Percentiles rank a stretch among this genome's conserved stretches.
These are phyloP conservation scores for Cyathus pygmaeus DNA, from an alignment of 1,284 basidiomycete genomes.

Conservation along the genomic window DNA sequence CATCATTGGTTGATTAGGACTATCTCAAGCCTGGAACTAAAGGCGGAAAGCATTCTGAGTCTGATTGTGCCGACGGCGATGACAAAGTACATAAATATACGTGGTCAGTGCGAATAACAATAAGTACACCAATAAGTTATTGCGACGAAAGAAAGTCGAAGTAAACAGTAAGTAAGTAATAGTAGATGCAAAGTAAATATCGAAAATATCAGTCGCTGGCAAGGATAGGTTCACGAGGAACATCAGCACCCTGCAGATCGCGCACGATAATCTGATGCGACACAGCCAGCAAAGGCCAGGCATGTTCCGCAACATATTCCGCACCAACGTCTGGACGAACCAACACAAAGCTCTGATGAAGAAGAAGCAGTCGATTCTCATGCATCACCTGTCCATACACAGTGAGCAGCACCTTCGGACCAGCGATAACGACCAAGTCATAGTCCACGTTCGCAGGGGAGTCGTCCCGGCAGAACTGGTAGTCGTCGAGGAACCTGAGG, in stretches of 20 bases:
- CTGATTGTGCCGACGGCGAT: no score
- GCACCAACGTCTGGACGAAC: not conserved
- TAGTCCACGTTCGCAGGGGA: not conserved
- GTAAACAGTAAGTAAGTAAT: not conserved
- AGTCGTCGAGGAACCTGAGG: conserved; percentile 14
- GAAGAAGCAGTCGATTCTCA: conserved; percentile 5
- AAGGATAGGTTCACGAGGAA: conserved; percentile 9
- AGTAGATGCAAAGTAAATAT: not conserved
- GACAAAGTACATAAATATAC: no score
- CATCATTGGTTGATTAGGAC: no score
- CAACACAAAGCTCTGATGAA: conserved; percentile 36
- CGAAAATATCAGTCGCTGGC: not conserved
- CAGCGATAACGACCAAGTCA: not conserved
- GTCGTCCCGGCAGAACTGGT: conserved; percentile 16
- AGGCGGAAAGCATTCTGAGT: no score
- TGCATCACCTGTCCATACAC: conserved; percentile 30
- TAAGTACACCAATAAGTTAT: not conserved
- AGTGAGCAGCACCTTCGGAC: conserved; percentile 18
- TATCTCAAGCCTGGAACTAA: no score
- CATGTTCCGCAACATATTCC: conserved; percentile 3
- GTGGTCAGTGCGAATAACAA: no score
- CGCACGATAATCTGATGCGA: conserved; percentile 41
- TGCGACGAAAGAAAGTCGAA: not conserved
- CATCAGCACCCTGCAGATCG: conserved; percentile 17
- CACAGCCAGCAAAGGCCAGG: conserved; percentile 35